Conservation (phyloP, 805 yeast genomes). For the Candida boidinii region DNA sequence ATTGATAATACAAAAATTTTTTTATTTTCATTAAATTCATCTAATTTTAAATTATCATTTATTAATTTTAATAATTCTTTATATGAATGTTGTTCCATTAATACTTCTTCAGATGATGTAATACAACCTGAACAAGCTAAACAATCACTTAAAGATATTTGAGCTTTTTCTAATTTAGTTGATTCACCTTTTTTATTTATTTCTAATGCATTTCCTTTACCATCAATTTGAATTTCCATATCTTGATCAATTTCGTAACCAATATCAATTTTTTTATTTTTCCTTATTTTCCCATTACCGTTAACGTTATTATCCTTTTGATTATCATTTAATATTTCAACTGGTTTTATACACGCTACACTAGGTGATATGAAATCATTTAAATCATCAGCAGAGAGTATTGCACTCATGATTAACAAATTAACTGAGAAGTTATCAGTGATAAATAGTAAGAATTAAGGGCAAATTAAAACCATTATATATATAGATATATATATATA, state of each 20-base stretch:
- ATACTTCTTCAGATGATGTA: constrained; percentile 92
- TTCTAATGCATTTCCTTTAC: constrained; percentile 54
- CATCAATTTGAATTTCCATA: constrained; percentile 50
- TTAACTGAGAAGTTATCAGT: too few relatives aligned
- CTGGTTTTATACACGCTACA: constrained; percentile 89
- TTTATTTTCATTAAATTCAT: constrained; percentile 13
- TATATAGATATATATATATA: too few relatives aligned
- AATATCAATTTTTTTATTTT: constrained; percentile 2
- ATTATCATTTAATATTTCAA: constrained; percentile 32
- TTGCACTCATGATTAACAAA: constrained; percentile 95
- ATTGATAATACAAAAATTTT: constrained; percentile 64
- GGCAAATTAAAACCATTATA: too few relatives aligned
- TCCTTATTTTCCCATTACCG: too few relatives aligned
- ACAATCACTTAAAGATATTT: constrained; percentile 85
- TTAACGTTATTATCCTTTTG: constrained; percentile 3
- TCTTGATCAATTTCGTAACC: constrained; percentile 23
- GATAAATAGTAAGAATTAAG: too few relatives aligned
- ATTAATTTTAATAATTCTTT: constrained; percentile 65
- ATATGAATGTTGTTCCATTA: constrained; percentile 87
- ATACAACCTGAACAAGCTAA: constrained; percentile 96
- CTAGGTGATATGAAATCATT: constrained; percentile 95
- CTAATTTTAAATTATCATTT: constrained; percentile 40
- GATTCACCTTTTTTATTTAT: constrained; percentile 51
- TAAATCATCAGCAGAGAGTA: constrained; percentile 80
- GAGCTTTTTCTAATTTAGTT: constrained; percentile 62